Base-by-base conservation (phyloP, 768 basidiomycete species). In the Podaxis sp. region DNA sequence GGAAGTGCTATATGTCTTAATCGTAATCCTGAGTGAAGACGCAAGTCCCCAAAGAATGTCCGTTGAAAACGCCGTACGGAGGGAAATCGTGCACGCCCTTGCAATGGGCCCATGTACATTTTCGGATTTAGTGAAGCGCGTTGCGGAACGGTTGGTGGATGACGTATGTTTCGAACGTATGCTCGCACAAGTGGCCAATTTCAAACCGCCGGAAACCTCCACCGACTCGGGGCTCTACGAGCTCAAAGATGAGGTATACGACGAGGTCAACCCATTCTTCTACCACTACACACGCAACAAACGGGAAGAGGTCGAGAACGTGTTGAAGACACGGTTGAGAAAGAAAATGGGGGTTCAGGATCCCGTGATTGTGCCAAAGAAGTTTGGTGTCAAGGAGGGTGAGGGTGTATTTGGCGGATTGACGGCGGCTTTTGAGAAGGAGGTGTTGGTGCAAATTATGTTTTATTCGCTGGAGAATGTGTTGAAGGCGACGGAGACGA, bases 251-350 rank as follows among this genome's bases (percentile, higher is more conserved):
- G 91, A 90, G 67, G 80, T 79, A 19, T 94, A 86, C 72, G 89
- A 88, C 65, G 91, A 97, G 65, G 90, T 98, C 65, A 91, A 98
- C 68, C 95, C 96, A 0, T 97, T 95, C 76, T 98, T 96, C 78
- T 93, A 90, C 70, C 96, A 98, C 71, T 98, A 97, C 72, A 90
- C 93, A 15, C 83, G 96, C 43, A 98, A 98, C 76, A 89, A 93
- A 67, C 84, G 96, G 43, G 94, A 96, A 68, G 93, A 95, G 71
- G 96, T 94, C 27, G 94, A 95, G 69, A 84, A 80, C 46, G 83
- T 91, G 3, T 76, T 96, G 53, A 81, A 85, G 63, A 82, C 80
- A 50, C 81, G 92, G 49, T 67, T 88, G 55, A 88, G 84, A 79
- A 90, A 88, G 78, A 80, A 79, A 66, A 82, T 33, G 0, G 84